A percentile compares a stretch with the other conserved stretches of the same genome.
phyloP scores from a whole-genome alignment of 2,329 filamentous ascomycete genomes.

The Leptosphaerulina australis region DNA sequence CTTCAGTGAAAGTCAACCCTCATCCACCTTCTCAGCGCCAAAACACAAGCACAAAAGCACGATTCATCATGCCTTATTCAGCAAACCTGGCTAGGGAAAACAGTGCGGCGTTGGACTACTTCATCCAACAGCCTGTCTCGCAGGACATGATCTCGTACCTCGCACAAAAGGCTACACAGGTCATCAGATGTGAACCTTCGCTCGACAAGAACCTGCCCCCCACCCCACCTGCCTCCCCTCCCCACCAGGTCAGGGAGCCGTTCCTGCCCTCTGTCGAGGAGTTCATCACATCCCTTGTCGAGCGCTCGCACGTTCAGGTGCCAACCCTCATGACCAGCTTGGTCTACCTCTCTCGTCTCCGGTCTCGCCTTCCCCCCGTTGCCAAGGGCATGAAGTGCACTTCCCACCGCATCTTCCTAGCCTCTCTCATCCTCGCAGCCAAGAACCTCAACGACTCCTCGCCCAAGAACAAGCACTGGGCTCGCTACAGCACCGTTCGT shows the following conservation, averaged over 20 bases:
- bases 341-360: slow-evolving; percentile 87
- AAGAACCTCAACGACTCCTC: slow-evolving; percentile 99
- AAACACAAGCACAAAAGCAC: slow-evolving; percentile 27
- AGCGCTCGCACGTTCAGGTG: slow-evolving; percentile 94
- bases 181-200: slow-evolving; percentile 75
- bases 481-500: slow-evolving; percentile 82
- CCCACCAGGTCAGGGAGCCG: slow-evolving; percentile 58
- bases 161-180: slow-evolving; percentile 73
- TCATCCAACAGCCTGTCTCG: slow-evolving; percentile 77
- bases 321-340: slow-evolving; percentile 96
- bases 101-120: slow-evolving; percentile 76
- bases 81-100: slow-evolving; percentile 59
- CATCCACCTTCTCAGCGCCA: slow-evolving; percentile 19
- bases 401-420: slow-evolving; percentile 96
- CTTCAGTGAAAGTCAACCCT: slow-evolving; percentile 14
- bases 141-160: slow-evolving; percentile 79
- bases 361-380: slow-evolving; percentile 84
- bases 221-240: slow-evolving; percentile 65
- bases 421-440: slow-evolving; percentile 80
- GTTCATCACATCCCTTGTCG: slow-evolving; percentile 90
- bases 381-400: slow-evolving; percentile 97
- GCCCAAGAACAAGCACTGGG: slow-evolving; percentile 99
- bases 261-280: slow-evolving; percentile 78
- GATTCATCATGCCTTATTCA: slow-evolving; percentile 54
- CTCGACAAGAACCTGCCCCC: slow-evolving; percentile 59